Evolutionary conservation across 1,284 basidiomycete genomes (phyloP).

Genomic region (Ganoderma boninense): DNA sequence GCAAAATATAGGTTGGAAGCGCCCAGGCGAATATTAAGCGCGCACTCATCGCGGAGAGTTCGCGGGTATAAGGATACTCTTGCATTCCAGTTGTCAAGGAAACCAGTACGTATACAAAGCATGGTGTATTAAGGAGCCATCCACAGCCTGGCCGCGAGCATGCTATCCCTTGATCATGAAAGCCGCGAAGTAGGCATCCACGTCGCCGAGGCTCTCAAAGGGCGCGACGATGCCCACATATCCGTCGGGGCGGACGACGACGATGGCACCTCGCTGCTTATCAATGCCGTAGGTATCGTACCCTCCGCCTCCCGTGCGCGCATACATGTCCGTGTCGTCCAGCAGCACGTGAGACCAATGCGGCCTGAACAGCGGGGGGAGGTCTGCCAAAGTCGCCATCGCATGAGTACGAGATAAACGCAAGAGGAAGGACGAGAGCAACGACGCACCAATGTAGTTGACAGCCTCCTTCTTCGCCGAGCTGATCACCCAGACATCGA

Average conservation of each 20-base stretch:
- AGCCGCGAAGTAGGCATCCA: slow-evolving; percentile 61
- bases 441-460: slow-evolving; percentile 46
- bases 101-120: background rate
- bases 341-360: slow-evolving; percentile 67
- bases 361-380: slow-evolving; percentile 59
- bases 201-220: slow-evolving; percentile 50
- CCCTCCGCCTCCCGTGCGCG: slow-evolving; percentile 46
- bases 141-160: background rate
- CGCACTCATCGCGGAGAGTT: background rate
- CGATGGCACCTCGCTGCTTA: slow-evolving; percentile 59
- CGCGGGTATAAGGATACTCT: no score
- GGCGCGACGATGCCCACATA: slow-evolving; percentile 71
- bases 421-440: background rate
- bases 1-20: background rate
- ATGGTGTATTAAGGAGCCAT: background rate
- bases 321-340: slow-evolving; percentile 47
- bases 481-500: slow-evolving; percentile 63
- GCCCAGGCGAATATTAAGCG: background rate
- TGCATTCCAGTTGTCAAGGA: background rate
- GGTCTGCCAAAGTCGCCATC: slow-evolving; percentile 29
- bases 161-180: slow-evolving; percentile 41
- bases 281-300: slow-evolving; percentile 65
- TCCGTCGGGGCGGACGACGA: slow-evolving; percentile 79
- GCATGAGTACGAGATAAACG: no score
- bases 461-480: slow-evolving; percentile 54